Conservation (phyloP, 352 stramenopile species). For the Elongisporangium senticosum region DNA sequence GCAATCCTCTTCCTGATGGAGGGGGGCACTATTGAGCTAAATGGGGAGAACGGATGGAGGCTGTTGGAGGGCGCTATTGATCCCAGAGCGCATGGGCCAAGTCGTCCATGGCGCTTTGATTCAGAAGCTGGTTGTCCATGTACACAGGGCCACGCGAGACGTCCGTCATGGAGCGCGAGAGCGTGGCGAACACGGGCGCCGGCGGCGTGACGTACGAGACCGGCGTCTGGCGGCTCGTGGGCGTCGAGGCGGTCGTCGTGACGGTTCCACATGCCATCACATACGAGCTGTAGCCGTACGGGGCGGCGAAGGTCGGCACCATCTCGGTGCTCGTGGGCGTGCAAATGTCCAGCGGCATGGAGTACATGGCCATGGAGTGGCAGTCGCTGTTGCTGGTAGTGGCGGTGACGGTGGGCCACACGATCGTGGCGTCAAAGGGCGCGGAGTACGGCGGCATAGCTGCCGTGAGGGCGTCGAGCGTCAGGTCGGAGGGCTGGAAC, state of each 20-base stretch:
- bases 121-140: background rate
- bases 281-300: background rate
- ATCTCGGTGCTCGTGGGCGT: background rate
- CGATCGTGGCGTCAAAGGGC: background rate
- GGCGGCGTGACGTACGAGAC: background rate
- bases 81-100: slow-evolving; percentile 8
- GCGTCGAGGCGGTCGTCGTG: background rate
- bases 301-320: background rate
- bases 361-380: background rate
- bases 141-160: background rate
- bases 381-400: background rate
- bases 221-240: background rate
- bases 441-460: background rate
- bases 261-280: background rate
- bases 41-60: background rate
- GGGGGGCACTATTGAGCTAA: background rate
- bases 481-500: background rate
- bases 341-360: background rate
- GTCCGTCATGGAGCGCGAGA: background rate
- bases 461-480: background rate
- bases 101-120: slow-evolving; percentile 4
- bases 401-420: background rate
- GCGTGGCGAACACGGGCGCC: background rate
- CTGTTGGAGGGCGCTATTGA: background rate
- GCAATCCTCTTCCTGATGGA: background rate